Evolutionary conservation across 176 grass and related monocot species (phyloP).

Genomic region (Thinopyrum elongatum): DNA sequence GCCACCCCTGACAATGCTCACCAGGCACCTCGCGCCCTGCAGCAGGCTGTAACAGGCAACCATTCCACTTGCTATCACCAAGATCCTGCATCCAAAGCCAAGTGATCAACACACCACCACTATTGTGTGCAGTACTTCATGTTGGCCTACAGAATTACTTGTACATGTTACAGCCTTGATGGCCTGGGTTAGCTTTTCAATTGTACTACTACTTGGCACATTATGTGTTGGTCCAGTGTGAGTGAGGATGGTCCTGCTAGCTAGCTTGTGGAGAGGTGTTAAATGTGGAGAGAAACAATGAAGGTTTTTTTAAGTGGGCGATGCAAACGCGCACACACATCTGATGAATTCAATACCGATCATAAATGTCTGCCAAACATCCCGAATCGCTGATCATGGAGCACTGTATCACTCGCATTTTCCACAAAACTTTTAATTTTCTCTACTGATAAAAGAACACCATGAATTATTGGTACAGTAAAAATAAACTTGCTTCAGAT

Average conservation of each 20-base stretch:
- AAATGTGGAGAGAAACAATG: slow-evolving; percentile 12
- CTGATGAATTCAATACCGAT: not conserved
- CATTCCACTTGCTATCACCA: slow-evolving; percentile 82
- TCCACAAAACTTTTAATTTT: not conserved
- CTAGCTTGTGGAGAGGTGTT: not conserved
- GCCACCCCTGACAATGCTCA: slow-evolving; percentile 51
- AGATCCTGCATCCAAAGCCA: slow-evolving; percentile 49
- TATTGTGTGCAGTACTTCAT: not conserved
- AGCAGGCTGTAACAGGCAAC: slow-evolving; percentile 71
- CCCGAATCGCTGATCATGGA: slow-evolving; percentile 1
- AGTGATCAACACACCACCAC: not conserved
- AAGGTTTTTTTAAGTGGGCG: not conserved
- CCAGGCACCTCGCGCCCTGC: slow-evolving; percentile 65
- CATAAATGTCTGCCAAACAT: not conserved
- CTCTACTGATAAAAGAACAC: not conserved
- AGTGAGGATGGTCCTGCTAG: slow-evolving; percentile 32
- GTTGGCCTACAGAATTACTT: not conserved
- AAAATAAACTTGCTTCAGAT: not conserved
- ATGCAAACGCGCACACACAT: not conserved
- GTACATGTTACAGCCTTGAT: not conserved
- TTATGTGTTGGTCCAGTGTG: slow-evolving; percentile 20
- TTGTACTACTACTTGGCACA: not conserved
- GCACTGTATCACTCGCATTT: not conserved
- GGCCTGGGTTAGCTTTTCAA: not conserved
- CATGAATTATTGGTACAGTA: not conserved